A percentile compares a stretch with the other conserved stretches of the same genome.
Conservation (phyloP, 176 grass and related monocot genomes). For the Tuctoria greenei region DNA sequence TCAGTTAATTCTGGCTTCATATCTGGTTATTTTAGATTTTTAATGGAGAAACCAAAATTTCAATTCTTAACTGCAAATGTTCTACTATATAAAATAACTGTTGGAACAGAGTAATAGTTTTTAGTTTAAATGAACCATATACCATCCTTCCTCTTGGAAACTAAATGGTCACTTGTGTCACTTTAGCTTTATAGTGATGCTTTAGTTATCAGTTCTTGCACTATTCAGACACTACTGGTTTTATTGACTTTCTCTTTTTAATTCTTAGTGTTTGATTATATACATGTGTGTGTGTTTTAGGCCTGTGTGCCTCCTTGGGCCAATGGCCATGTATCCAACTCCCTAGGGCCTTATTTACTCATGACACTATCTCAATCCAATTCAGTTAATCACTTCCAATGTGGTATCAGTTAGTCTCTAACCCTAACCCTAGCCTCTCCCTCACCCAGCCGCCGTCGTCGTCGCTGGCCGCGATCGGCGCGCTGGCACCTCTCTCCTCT, state of each 20-base stretch:
- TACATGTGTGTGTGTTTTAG: too few relatives aligned
- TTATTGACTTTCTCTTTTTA: neutral
- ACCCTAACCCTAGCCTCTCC: too few relatives aligned
- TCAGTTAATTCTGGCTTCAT: neutral
- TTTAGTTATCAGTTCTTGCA: neutral
- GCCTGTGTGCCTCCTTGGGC: too few relatives aligned
- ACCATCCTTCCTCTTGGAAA: constrained; percentile 7
- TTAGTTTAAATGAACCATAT: neutral
- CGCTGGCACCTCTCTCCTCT: too few relatives aligned
- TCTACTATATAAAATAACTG: neutral
- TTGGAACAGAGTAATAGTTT: neutral
- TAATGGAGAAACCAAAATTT: constrained; percentile 16
- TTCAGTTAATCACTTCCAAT: too few relatives aligned
- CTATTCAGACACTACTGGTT: neutral
- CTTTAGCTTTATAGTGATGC: neutral
- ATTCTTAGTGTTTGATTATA: too few relatives aligned
- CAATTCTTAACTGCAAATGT: constrained; percentile 2
- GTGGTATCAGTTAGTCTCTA: too few relatives aligned
- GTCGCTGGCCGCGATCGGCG: too few relatives aligned
- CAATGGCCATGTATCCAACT: too few relatives aligned
- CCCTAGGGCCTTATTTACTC: too few relatives aligned
- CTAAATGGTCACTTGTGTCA: neutral
- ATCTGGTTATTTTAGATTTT: neutral
- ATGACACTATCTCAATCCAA: too few relatives aligned
- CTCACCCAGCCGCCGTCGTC: too few relatives aligned